Evolutionary conservation across 306 rosid species (phyloP).

Genomic region (Vigna angularis): DNA sequence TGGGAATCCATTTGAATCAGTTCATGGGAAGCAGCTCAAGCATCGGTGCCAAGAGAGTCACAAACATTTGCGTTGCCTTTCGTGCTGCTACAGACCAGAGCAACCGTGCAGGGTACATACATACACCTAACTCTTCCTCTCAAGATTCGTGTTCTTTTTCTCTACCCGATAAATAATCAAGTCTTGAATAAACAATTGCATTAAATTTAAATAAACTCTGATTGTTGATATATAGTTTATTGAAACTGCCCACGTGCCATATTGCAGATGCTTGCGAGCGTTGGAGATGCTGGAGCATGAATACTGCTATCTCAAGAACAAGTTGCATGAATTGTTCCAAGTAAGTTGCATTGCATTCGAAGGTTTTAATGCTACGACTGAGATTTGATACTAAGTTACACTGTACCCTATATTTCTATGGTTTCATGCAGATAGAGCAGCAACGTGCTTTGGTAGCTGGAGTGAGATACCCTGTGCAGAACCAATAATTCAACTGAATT

Average conservation of each 20-base stretch:
- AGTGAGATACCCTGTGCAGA: conserved; percentile 80
- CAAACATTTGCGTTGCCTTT: conserved; percentile 78
- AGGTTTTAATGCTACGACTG: neutral
- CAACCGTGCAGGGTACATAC: conserved; percentile 75
- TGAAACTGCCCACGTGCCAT: neutral
- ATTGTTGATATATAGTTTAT: neutral
- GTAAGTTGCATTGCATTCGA: conserved; percentile 43
- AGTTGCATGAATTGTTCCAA: conserved; percentile 83
- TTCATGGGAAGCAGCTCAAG: conserved; percentile 94
- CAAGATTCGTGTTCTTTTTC: neutral
- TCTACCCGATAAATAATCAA: neutral
- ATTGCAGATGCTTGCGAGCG: conserved; percentile 75
- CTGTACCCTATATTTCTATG: neutral
- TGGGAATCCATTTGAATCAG: conserved; percentile 84
- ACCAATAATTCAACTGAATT: conserved; percentile 39
- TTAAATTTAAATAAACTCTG: no score
- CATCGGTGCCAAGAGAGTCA: conserved; percentile 93
- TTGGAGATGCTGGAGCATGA: conserved; percentile 86
- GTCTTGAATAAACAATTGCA: neutral
- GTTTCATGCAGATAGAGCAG: conserved; percentile 72
- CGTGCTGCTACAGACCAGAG: conserved; percentile 75
- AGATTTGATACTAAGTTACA: neutral
- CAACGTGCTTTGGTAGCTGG: conserved; percentile 87
- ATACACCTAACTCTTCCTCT: neutral
- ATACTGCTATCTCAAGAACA: conserved; percentile 90